Conservation (phyloP, 441 rosid species). For the Euphorbia schlechtendalii region DNA sequence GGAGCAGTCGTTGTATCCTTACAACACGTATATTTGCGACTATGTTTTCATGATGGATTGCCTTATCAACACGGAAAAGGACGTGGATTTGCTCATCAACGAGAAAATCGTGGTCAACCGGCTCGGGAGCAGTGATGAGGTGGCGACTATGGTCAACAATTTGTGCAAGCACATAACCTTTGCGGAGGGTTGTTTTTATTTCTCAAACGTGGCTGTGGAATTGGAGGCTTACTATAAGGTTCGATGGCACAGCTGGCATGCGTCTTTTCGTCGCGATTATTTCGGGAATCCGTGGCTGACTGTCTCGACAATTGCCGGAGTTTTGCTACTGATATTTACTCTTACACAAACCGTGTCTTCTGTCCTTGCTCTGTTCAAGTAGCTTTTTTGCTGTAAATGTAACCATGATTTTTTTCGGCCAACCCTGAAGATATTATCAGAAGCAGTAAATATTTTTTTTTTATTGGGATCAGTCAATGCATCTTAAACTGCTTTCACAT, state of each 20-base stretch:
- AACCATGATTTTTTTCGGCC: not conserved
- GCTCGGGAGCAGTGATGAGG: slow-evolving; percentile 1
- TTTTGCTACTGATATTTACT: not conserved
- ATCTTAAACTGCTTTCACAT: too few species aligned
- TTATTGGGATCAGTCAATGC: too few species aligned
- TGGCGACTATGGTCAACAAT: not conserved
- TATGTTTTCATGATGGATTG: slow-evolving; percentile 1
- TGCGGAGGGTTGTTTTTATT: not conserved
- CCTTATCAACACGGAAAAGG: slow-evolving; percentile 1
- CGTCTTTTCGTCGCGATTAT: not conserved
- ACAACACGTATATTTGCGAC: not conserved
- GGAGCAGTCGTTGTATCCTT: slow-evolving; percentile 2
- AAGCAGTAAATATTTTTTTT: not conserved
- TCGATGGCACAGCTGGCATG: too few species aligned
- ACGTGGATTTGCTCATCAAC: not conserved
- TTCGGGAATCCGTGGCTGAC: slow-evolving; percentile 4
- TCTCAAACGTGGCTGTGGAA: not conserved
- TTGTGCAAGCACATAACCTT: not conserved
- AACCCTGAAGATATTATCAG: not conserved
- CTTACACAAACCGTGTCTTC: not conserved
- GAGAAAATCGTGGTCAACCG: not conserved
- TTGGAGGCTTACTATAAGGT: not conserved
- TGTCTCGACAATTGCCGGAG: slow-evolving; percentile 3
- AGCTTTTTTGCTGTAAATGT: not conserved
- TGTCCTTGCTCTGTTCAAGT: not conserved